phyloP scores from a whole-genome alignment of 1,284 basidiomycete species.

The Ustilago vetiveriae region DNA sequence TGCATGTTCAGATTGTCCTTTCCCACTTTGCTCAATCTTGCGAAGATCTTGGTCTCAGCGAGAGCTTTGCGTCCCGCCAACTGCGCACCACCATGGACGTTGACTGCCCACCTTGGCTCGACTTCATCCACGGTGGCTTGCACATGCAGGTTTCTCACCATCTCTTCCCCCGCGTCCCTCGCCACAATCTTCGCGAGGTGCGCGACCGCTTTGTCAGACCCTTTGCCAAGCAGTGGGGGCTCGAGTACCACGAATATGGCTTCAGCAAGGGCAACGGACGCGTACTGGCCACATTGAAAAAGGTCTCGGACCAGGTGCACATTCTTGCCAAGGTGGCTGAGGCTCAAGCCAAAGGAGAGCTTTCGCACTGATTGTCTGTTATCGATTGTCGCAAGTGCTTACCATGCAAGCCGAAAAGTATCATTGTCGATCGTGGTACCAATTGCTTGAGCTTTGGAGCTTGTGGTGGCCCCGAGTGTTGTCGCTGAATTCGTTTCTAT shows the following conservation, averaged over 20 bases:
- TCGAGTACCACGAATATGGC: slow-evolving; percentile 85
- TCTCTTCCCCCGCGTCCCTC: slow-evolving; percentile 91
- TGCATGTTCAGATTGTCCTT: slow-evolving; percentile 84
- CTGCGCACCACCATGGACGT: slow-evolving; percentile 96
- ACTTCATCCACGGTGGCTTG: slow-evolving; percentile 89
- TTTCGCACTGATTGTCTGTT: slow-evolving; percentile 42
- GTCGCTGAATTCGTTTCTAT: too few species aligned
- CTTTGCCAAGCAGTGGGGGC: slow-evolving; percentile 72
- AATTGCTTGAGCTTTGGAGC: too few species aligned
- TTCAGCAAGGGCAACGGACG: slow-evolving; percentile 84
- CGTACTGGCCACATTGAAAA: slow-evolving; percentile 78
- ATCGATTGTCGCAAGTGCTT: too few species aligned
- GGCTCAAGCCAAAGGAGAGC: slow-evolving; percentile 68
- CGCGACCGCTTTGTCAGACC: slow-evolving; percentile 80
- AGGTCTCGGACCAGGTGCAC: slow-evolving; percentile 82
- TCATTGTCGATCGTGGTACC: too few species aligned
- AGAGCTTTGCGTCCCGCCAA: slow-evolving; percentile 92
- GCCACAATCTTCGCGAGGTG: slow-evolving; percentile 88
- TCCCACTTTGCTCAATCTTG: slow-evolving; percentile 98
- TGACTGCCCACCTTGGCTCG: slow-evolving; percentile 81
- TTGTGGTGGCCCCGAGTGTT: too few species aligned
- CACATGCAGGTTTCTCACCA: slow-evolving; percentile 98
- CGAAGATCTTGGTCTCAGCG: slow-evolving; percentile 85
- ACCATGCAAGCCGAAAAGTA: too few species aligned
- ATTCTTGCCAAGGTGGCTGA: slow-evolving; percentile 74